Base-by-base conservation (phyloP, 306 rosid species). In the Acacia confusa region DNA sequence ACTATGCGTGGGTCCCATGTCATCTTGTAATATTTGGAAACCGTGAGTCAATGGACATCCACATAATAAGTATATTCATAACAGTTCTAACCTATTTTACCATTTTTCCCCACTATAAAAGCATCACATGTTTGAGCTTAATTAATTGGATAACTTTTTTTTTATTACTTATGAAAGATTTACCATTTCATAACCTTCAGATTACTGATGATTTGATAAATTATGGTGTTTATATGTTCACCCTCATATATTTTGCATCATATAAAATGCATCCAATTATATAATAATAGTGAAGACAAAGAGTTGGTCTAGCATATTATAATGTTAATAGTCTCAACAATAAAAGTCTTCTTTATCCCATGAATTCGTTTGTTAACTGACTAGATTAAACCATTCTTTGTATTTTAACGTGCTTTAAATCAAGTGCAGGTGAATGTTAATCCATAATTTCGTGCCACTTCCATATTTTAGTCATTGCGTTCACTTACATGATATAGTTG, bases 171-270 rank as follows among this genome's bases (percentile, higher is more conserved):
- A 52, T 45, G 79, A 47, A 70, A 52, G 74, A 63, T 74, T 88
- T 69, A 83, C 53, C 70, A 24, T 53, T 40, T 66, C 32, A 55
- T 41, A 84, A 41, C 48, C 57, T 79, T 68, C 77, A 91, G 94
- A 92, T 91, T 63, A 91, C 92, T 74, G 87, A 91, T 81, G 87
- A 91, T 81, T 82, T 91, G 81, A 91, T 91, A 41, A 91, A 91
- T 43, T 91, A 91, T 81, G 94, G 94, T 73, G 92, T 88, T 47
- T 88, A 91, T 30, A 75, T 87, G 52, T 91, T 91, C 79, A 88
- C 45, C 87, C 92, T 2, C 87, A 84, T 30, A 86, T 91, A 72
- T 91, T 91, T 40, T 73, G 72, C 48, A 82, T 83, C 64, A 88
- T 91, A 72, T 85, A 88, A 82, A 89, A 78, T 57, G 90, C 87